These are phyloP conservation scores for Fraxinus latifolia DNA, from an alignment of 305 asterid genomes.

Conservation along the genomic window DNA sequence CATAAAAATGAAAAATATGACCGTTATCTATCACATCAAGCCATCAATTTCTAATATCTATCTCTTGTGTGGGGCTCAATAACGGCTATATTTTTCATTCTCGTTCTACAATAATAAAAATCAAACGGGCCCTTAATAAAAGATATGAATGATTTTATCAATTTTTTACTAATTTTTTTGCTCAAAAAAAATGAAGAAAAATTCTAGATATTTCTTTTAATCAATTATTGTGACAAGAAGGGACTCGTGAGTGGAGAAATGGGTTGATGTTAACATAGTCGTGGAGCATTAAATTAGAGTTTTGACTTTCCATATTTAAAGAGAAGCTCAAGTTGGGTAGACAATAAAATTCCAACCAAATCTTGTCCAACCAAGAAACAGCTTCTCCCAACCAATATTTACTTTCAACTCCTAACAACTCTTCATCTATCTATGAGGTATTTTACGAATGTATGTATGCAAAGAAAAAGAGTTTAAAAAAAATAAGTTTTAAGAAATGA, in stretches of 20 bases:
- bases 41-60: no score
- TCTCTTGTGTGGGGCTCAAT: no score
- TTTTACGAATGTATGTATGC: not conserved
- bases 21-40: no score
- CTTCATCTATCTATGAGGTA: not conserved
- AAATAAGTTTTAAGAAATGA: no score
- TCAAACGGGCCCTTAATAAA: no score
- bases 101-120: no score
- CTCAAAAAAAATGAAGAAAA: not conserved
- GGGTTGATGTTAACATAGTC: not conserved
- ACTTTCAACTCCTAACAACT: not conserved
- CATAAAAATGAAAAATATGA: no score
- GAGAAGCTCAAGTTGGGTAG: constrained; percentile 13
- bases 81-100: no score
- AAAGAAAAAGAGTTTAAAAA: not conserved
- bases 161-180: not conserved
- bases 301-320: constrained; percentile 17
- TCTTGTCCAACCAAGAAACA: constrained; percentile 4
- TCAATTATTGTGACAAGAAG: not conserved
- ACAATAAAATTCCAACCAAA: constrained; percentile 14
- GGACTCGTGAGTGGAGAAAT: constrained; percentile 5
- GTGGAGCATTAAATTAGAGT: not conserved
- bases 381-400: not conserved
- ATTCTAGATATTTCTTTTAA: not conserved
- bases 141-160: not conserved